phyloP scores from a whole-genome alignment of 495 filamentous ascomycete genomes.

The Extremus antarcticus region DNA sequence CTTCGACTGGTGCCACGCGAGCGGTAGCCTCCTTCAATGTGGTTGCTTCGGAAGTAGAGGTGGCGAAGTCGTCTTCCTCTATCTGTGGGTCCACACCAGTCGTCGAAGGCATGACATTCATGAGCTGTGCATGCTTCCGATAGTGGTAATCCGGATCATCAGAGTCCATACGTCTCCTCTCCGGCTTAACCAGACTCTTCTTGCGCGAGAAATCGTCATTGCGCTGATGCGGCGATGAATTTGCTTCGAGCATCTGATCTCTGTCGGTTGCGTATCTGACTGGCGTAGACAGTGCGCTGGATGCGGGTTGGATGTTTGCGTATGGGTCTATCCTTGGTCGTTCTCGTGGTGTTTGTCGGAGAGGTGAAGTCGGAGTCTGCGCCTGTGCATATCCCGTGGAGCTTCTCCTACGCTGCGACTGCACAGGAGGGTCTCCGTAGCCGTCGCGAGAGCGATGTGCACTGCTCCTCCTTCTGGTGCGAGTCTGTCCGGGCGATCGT shows the following conservation, averaged over 20 bases:
- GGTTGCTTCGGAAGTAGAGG: constrained; percentile 43
- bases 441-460: background rate
- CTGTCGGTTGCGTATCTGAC: background rate
- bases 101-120: constrained; percentile 76
- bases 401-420: constrained; percentile 3
- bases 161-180: constrained; percentile 66
- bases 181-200: constrained; percentile 75
- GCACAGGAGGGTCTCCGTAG: background rate
- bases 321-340: constrained; percentile 2
- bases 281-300: constrained; percentile 11
- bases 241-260: constrained; percentile 19
- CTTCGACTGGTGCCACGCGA: constrained; percentile 8
- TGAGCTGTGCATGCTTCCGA: constrained; percentile 77
- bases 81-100: constrained; percentile 83
- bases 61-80: constrained; percentile 50
- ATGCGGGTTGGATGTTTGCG: background rate
- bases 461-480: background rate
- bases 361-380: background rate
- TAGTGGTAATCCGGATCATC: constrained; percentile 94
- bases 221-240: background rate
- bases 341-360: background rate
- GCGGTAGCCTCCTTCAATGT: constrained; percentile 36
- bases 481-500: background rate
- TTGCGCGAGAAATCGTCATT: constrained; percentile 50
- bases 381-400: constrained; percentile 1